Evolutionary conservation across 139 green algal species (phyloP).

Genomic region (Gonium pectorale): DNA sequence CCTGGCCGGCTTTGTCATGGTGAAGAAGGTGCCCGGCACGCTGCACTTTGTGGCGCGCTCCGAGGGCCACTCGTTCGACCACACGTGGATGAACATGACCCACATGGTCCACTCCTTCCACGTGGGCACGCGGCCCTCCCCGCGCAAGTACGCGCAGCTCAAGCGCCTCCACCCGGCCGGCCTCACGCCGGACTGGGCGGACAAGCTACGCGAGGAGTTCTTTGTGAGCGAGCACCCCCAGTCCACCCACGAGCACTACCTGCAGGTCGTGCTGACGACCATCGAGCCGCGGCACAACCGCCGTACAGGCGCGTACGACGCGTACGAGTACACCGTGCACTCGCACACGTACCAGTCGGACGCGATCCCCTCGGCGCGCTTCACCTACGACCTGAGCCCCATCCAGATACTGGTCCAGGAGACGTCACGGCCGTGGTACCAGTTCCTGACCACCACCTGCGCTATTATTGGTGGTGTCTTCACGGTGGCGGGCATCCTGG

Average conservation of each 20-base stretch:
- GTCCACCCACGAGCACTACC: slow-evolving; percentile 92
- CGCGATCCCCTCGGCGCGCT: slow-evolving; percentile 77
- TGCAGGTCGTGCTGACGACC: slow-evolving; percentile 89
- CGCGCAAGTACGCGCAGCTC: slow-evolving; percentile 65
- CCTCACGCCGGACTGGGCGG: slow-evolving; percentile 86
- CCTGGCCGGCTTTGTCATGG: slow-evolving; percentile 93
- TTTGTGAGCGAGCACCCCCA: slow-evolving; percentile 75
- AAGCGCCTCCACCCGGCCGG: slow-evolving; percentile 82
- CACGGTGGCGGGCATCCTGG: slow-evolving; percentile 91
- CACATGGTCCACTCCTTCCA: slow-evolving; percentile 78
- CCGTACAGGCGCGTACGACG: slow-evolving; percentile 72
- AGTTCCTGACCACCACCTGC: slow-evolving; percentile 90
- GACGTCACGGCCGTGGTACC: slow-evolving; percentile 65
- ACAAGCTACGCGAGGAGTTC: slow-evolving; percentile 82
- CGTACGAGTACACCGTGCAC: slow-evolving; percentile 94
- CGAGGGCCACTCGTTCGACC: slow-evolving; percentile 89
- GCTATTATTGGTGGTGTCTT: slow-evolving; percentile 91
- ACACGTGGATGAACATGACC: slow-evolving; percentile 88
- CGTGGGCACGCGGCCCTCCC: slow-evolving; percentile 82
- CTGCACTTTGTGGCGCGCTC: slow-evolving; percentile 87
- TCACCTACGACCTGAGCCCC: slow-evolving; percentile 70
- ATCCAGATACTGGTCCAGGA: slow-evolving; percentile 58
- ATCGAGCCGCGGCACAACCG: slow-evolving; percentile 68
- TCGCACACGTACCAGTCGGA: slow-evolving; percentile 85
- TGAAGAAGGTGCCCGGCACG: slow-evolving; percentile 97